phyloP scores from a whole-genome alignment of 176 grass and related monocot genomes.

The Cocos nucifera region DNA sequence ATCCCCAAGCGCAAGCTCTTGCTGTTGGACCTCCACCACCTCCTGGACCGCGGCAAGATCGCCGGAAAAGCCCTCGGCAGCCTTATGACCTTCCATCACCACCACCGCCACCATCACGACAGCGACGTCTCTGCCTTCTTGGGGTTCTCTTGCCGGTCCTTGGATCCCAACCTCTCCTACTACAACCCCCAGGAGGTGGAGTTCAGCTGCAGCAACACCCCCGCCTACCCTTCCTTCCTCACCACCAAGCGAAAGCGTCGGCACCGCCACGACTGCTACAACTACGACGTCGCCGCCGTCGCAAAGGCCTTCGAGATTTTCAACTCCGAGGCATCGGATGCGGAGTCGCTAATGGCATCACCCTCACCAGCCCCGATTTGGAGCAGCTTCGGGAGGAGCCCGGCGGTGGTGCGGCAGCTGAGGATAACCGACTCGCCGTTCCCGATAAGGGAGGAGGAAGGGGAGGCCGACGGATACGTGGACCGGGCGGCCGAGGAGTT shows the following conservation, averaged over 20 bases:
- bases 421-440: constrained; percentile 92
- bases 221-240: constrained; percentile 23
- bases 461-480: constrained; percentile 32
- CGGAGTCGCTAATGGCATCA: constrained; percentile 8
- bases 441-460: constrained; percentile 37
- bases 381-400: constrained; percentile 46
- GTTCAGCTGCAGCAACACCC: constrained; percentile 91
- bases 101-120: neutral
- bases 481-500: constrained; percentile 48
- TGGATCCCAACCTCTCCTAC: constrained; percentile 17
- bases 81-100: constrained; percentile 35
- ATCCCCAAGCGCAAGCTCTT: constrained; percentile 66
- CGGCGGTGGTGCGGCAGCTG: constrained; percentile 36
- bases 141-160: constrained; percentile 1
- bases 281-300: constrained; percentile 33
- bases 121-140: neutral
- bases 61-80: constrained; percentile 40
- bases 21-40: constrained; percentile 53
- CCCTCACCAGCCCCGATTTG: constrained; percentile 43
- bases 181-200: constrained; percentile 48
- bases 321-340: constrained; percentile 16
- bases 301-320: constrained; percentile 61
- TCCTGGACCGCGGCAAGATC: constrained; percentile 67
- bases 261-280: constrained; percentile 16
- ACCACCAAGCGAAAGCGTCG: constrained; percentile 18